Percentiles rank a stretch among this genome's conserved stretches.
These are phyloP conservation scores for Pholiota conissans DNA, from an alignment of 768 basidiomycete species.

Conservation along the genomic window DNA sequence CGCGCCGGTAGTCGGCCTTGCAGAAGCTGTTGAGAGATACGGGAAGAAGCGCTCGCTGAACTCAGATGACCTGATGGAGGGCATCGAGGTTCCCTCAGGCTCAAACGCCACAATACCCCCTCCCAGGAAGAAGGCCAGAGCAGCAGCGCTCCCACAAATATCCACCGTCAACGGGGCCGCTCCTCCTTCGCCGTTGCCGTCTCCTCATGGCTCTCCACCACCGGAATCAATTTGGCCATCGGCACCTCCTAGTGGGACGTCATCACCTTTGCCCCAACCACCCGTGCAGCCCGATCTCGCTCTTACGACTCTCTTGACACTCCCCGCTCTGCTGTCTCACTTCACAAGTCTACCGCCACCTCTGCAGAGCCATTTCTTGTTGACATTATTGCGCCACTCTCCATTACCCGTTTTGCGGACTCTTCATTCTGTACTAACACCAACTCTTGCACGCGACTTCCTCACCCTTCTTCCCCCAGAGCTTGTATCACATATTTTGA, in stretches of 20 bases:
- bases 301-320: slow-evolving; percentile 80
- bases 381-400: slow-evolving; percentile 90
- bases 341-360: slow-evolving; percentile 79
- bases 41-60: slow-evolving; percentile 81
- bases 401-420: slow-evolving; percentile 90
- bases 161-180: slow-evolving; percentile 72
- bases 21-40: slow-evolving; percentile 83
- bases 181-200: slow-evolving; percentile 82
- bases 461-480: slow-evolving; percentile 90
- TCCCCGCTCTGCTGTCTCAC: slow-evolving; percentile 80
- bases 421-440: slow-evolving; percentile 84
- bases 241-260: slow-evolving; percentile 75
- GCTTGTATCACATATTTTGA: slow-evolving; percentile 85
- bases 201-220: slow-evolving; percentile 81
- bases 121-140: slow-evolving; percentile 77
- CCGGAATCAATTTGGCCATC: slow-evolving; percentile 76
- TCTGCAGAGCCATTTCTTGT: slow-evolving; percentile 90
- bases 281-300: slow-evolving; percentile 83
- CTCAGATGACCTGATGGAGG: slow-evolving; percentile 53
- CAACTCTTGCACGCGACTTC: slow-evolving; percentile 93
- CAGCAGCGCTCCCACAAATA: slow-evolving; percentile 56
- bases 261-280: slow-evolving; percentile 66
- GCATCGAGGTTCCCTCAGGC: slow-evolving; percentile 42
- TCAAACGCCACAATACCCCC: slow-evolving; percentile 49
- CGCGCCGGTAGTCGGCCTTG: slow-evolving; percentile 58